phyloP scores from a whole-genome alignment of 2,329 filamentous ascomycete genomes.

The Pseudogymnoascus sp. region DNA sequence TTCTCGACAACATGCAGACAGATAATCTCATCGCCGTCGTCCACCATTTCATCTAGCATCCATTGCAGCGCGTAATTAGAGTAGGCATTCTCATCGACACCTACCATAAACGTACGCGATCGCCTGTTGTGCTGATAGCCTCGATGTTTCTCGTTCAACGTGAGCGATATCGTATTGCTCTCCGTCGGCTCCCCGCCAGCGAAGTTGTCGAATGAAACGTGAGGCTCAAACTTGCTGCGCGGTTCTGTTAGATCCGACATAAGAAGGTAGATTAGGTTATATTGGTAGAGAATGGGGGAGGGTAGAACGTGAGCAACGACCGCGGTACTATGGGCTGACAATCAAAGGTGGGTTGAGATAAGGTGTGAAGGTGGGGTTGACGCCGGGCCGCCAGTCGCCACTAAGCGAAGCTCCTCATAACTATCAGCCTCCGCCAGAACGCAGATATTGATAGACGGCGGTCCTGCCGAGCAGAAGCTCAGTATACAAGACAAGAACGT shows the following conservation, averaged over 20 bases:
- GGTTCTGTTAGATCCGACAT: slow-evolving; percentile 11
- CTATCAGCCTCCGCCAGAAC: slow-evolving; percentile 16
- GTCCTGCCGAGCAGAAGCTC: not conserved
- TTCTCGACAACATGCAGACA: slow-evolving; percentile 66
- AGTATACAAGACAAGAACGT: too few relatives aligned
- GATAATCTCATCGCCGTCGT: slow-evolving; percentile 69
- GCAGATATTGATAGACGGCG: not conserved
- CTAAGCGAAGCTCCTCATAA: slow-evolving; percentile 9
- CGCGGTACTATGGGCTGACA: slow-evolving; percentile 5
- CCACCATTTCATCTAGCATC: slow-evolving; percentile 69
- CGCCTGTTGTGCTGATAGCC: slow-evolving; percentile 62
- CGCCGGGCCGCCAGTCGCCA: not conserved
- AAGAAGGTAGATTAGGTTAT: not conserved
- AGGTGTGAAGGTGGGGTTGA: slow-evolving; percentile 5
- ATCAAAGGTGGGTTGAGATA: slow-evolving; percentile 6
- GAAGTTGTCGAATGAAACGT: slow-evolving; percentile 71
- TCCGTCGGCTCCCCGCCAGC: slow-evolving; percentile 58
- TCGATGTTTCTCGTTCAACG: slow-evolving; percentile 63
- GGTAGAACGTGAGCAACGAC: not conserved
- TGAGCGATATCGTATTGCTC: slow-evolving; percentile 51
- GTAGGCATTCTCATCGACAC: slow-evolving; percentile 68
- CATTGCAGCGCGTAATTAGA: slow-evolving; percentile 68
- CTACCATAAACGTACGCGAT: slow-evolving; percentile 64
- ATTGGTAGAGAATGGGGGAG: not conserved
- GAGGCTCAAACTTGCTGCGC: slow-evolving; percentile 51